Percentiles rank a stretch among this genome's conserved stretches.
Conservation (phyloP, 495 filamentous ascomycete species). For the Penicillium alfredii region DNA sequence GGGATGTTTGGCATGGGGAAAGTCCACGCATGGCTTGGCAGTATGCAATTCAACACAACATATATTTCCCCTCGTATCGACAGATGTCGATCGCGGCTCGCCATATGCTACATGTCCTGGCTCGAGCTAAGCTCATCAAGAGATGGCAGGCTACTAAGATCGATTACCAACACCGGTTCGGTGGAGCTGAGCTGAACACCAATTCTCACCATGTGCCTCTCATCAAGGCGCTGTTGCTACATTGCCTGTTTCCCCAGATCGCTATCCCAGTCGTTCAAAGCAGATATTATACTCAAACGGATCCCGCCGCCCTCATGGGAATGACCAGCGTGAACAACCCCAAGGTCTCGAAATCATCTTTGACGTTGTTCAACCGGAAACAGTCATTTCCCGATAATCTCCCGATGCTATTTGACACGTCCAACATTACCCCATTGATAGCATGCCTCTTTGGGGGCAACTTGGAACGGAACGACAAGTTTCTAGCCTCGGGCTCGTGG, state of each 20-base stretch:
- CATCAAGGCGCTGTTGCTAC: constrained; percentile 45
- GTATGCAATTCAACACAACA: constrained; percentile 17
- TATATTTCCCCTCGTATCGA: constrained; percentile 8
- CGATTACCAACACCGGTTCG: constrained; percentile 30
- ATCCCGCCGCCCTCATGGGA: constrained; percentile 1
- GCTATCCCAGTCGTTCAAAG: constrained; percentile 33
- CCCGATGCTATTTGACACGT: constrained; percentile 31
- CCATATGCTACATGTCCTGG: constrained; percentile 2
- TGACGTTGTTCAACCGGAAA: too few relatives aligned
- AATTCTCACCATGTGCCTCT: constrained; percentile 43
- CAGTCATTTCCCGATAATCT: too few relatives aligned
- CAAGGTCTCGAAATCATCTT: too few relatives aligned
- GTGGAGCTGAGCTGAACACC: constrained; percentile 40
- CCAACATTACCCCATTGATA: constrained; percentile 38
- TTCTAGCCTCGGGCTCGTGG: constrained; percentile 46
- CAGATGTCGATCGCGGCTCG: background rate
- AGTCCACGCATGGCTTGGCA: constrained; percentile 21
- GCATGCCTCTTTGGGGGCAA: constrained; percentile 48
- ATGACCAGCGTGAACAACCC: constrained; percentile 1
- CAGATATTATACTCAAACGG: background rate
- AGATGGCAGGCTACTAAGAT: constrained; percentile 17
- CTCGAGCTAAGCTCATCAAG: background rate
- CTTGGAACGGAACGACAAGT: constrained; percentile 21
- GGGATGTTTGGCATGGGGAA: constrained; percentile 23
- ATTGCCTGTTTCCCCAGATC: constrained; percentile 47